A percentile compares a stretch with the other conserved stretches of the same genome.
These are phyloP conservation scores for Massarina eburnea DNA, from an alignment of 2,329 filamentous ascomycete genomes.

Conservation along the genomic window DNA sequence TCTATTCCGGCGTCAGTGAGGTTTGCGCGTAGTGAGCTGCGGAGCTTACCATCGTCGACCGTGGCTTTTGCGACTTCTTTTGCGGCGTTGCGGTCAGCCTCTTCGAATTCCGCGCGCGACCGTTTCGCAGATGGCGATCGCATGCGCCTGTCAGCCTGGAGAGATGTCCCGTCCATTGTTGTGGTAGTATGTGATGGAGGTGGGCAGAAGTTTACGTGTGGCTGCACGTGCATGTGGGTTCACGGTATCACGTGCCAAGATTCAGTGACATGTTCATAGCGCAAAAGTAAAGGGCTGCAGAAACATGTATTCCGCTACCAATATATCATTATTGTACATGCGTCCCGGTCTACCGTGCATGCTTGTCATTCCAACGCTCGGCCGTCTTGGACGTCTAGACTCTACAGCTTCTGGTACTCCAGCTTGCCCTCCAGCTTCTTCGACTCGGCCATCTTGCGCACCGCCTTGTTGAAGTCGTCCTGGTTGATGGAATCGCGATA, in stretches of 20 bases:
- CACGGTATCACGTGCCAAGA: slow-evolving; percentile 2
- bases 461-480: slow-evolving; percentile 99
- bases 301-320: slow-evolving; percentile 9
- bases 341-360: slow-evolving; percentile 19
- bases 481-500: slow-evolving; percentile 95
- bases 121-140: slow-evolving; percentile 17
- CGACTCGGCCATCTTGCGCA: slow-evolving; percentile 92
- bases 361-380: slow-evolving; percentile 15
- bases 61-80: slow-evolving; percentile 7
- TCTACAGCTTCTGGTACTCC: slow-evolving; percentile 91
- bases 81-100: slow-evolving; percentile 11
- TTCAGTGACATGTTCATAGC: too few relatives aligned
- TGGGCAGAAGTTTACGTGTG: neutral
- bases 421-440: slow-evolving; percentile 99
- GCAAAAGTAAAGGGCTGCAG: slow-evolving; percentile 5
- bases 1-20: slow-evolving; percentile 19
- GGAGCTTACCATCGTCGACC: slow-evolving; percentile 10
- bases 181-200: neutral
- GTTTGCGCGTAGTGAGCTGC: slow-evolving; percentile 10
- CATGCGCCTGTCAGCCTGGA: too few relatives aligned
- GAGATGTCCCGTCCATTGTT: neutral
- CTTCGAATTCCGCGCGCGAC: slow-evolving; percentile 25
- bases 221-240: neutral
- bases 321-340: slow-evolving; percentile 28
- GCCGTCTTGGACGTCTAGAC: neutral